Conservation (phyloP, 345 rosid genomes). For the Pelargonium nanum region DNA sequence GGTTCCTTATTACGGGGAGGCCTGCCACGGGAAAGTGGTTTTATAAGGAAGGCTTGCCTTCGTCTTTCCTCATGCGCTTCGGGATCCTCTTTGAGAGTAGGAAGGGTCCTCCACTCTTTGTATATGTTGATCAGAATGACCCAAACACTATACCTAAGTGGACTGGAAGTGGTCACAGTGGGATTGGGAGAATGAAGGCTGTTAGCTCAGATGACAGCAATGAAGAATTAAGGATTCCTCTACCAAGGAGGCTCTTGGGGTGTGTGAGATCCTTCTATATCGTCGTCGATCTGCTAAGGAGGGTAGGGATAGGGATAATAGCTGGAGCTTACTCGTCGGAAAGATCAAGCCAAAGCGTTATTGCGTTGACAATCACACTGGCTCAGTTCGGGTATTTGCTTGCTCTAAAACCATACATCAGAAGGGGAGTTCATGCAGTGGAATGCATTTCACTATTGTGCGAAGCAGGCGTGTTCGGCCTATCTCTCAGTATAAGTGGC, state of each 20-base stretch:
- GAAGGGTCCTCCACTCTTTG: constrained; percentile 36
- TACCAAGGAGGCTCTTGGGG: constrained; percentile 19
- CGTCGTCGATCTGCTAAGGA: constrained; percentile 36
- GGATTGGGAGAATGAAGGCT: constrained; percentile 44
- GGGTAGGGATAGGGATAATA: constrained; percentile 31
- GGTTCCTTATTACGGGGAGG: constrained; percentile 24
- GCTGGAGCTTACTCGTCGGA: constrained; percentile 25
- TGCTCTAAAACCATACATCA: constrained; percentile 13
- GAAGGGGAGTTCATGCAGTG: constrained; percentile 18
- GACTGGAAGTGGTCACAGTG: constrained; percentile 30
- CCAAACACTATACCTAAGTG: constrained; percentile 25
- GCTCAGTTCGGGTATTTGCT: constrained; percentile 26
- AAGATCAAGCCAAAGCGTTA: constrained; percentile 19
- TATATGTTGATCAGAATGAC: constrained; percentile 27
- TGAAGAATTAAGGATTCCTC: constrained; percentile 24
- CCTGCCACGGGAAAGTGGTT: constrained; percentile 39
- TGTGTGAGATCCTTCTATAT: constrained; percentile 39
- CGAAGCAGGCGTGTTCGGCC: constrained; percentile 10
- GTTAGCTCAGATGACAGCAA: constrained; percentile 36
- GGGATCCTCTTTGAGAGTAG: constrained; percentile 34
- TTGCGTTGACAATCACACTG: constrained; percentile 33
- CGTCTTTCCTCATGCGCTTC: constrained; percentile 26
- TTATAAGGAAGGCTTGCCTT: constrained; percentile 32
- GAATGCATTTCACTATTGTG: constrained; percentile 36
- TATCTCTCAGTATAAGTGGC: not conserved